A percentile compares a stretch with the other conserved stretches of the same genome.
These are phyloP conservation scores for Eremomyces bilateralis DNA, from an alignment of 495 filamentous ascomycete species.

Conservation along the genomic window DNA sequence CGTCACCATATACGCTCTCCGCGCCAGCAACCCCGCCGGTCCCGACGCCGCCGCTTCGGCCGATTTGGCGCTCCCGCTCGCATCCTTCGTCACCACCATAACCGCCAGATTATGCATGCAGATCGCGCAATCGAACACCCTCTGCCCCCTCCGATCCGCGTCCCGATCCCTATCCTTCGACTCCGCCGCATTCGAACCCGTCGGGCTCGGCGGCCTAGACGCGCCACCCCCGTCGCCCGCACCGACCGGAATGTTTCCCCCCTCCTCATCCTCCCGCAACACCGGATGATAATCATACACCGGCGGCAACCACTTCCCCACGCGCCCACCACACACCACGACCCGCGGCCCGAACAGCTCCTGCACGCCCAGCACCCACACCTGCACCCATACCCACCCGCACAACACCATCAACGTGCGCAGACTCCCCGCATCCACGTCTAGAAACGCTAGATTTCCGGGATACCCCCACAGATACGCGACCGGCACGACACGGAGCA, in stretches of 20 bases:
- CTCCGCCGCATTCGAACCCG: conserved; percentile 15
- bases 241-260: conserved; percentile 46
- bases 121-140: conserved; percentile 75
- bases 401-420: conserved; percentile 36
- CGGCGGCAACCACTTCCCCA: conserved; percentile 45
- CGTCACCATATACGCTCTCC: conserved; percentile 86
- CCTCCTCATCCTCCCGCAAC: conserved; percentile 68
- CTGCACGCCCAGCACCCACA: conserved; percentile 54
- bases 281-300: conserved; percentile 94
- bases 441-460: conserved; percentile 63
- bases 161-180: conserved; percentile 18
- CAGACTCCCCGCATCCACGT: conserved; percentile 35
- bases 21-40: conserved; percentile 49
- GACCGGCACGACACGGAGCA: conserved; percentile 54
- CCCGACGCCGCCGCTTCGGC: conserved; percentile 18
- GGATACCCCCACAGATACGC: conserved; percentile 54
- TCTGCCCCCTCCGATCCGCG: conserved; percentile 28
- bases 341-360: conserved; percentile 72
- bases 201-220: conserved; percentile 17
- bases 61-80: conserved; percentile 12
- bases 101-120: conserved; percentile 84
- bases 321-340: too few species aligned
- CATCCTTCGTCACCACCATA: conserved; percentile 42
- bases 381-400: conserved; percentile 86
- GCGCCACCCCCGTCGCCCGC: conserved; percentile 23